Base-by-base conservation (phyloP, 2,329 filamentous ascomycete genomes). In the Ophiostoma sp. region DNA sequence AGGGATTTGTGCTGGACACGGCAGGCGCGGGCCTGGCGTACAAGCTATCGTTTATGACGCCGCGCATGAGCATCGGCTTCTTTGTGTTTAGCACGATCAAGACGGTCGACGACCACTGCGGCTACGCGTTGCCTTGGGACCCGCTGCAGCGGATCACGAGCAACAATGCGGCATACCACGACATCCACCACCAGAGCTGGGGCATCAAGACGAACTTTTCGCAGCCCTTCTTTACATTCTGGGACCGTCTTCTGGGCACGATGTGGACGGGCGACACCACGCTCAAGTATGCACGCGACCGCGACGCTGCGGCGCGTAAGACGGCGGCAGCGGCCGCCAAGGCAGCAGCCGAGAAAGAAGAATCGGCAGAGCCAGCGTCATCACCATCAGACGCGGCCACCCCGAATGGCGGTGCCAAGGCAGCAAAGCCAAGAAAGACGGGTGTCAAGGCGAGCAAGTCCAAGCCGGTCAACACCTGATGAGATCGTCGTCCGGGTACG, bases 161-260 rank as follows among this genome's bases (percentile, higher is more conserved):
- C 77, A 98, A 99, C 83, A 97, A 98, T 74, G 94, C 95, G 40
- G 89, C 89, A 47, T 99, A 98, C 79, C 95, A 99, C 76, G 95
- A 99, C 76, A 94, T 99, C 69, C 95, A 99, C 79, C 95, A 99
- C 80, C 95, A 99, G 80, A 96, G 91, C 79, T 98, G 94, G 93
- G 95, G 95, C 69, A 97, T 99, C 84, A 99, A 98, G 85, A 91
- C 89, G 72, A 96, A 96, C 80, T 96, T 92, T 78, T 90, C 89
- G 5, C 92, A 96, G 78, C 92, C 92, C 3, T 96, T 93, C 81
- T 97, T 98, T 80, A 97, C 91, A 64, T 93, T 97, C 80, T 98
- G 95, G 92, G 95, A 99, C 77, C 83, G 85, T 64, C 76, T 93
- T 41, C 82, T 97, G 36, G 88, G 89, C 66, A 99, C 95, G 38